Evolutionary conservation across 2,329 filamentous ascomycete genomes (phyloP), one percentile per base, ranked within the genome.

Genomic region (Colletotrichum melonis): DNA sequence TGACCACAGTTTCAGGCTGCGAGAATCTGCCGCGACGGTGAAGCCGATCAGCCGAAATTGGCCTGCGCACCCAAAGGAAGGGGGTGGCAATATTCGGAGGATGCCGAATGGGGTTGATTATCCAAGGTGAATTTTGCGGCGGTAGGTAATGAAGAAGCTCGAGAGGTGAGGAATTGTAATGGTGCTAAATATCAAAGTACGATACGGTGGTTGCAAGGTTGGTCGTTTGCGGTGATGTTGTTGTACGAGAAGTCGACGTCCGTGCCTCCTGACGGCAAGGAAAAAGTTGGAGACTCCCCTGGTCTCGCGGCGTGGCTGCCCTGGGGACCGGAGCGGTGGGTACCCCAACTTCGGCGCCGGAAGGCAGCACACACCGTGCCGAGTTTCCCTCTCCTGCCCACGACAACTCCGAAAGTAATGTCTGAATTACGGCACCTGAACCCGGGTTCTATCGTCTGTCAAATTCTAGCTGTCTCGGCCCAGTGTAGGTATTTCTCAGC

Each of bases 1-100:
- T 73, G 67, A 73, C 60, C 30, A 70, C 67, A 55, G 70, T 73
- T 73, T 73, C 70, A 73, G 67, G 67, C 52, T 54, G 54, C n/a
- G 57, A 58, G 32, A 69, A 38, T 62, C 16, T 60, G 42, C 63
- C 49, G 54, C 66, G 66, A 72, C 38, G n/a, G 42, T 35, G 30
- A 32, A 64, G 66, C 60, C 66, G 66, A 69, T 64, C 30, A 58
- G 49, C 64, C 65, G 64, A 69, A 22, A 22, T 12, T 52, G 38
- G 22, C 46, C n/a, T 35, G 4, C 11, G 4, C 11, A 19, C n/a
- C 60, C 32, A 32, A 5, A 35, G 22, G 28, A 26, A 32, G 22
- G 14, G n/a, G 9, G 5, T 24, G 6, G 42, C 30, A 26, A 22
- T 9, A 14, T 5, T 16, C 42, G 6, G 16, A 49, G 19, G 42